Evolutionary conservation across 352 stramenopile species (phyloP).

Genomic region (Phytophthora foliorum): DNA sequence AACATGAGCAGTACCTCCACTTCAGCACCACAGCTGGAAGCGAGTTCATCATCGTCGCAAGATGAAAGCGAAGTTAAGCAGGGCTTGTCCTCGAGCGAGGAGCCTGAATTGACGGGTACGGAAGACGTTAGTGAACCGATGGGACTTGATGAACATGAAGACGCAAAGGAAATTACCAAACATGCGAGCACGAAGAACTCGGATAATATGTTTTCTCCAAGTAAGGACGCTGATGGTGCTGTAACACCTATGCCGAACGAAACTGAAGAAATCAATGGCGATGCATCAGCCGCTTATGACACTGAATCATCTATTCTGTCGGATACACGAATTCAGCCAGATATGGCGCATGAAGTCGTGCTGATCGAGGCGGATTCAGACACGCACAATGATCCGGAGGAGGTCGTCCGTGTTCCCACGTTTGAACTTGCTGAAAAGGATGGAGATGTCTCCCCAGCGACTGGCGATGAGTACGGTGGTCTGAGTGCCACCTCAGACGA

Average conservation of each 20-base stretch:
- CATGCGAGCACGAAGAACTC: constrained; percentile 4
- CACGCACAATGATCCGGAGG: constrained; percentile 10
- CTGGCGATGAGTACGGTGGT: constrained; percentile 9
- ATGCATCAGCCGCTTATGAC: not conserved
- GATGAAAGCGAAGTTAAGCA: constrained; percentile 7
- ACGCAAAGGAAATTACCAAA: not conserved
- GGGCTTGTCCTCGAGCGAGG: not conserved
- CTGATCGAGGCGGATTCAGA: not conserved
- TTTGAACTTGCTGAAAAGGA: not conserved
- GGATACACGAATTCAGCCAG: not conserved
- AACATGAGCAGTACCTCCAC: constrained; percentile 11
- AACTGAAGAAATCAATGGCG: constrained; percentile 1
- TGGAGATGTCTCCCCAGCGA: not conserved
- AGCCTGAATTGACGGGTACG: constrained; percentile 12
- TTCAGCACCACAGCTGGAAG: not conserved
- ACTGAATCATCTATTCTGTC: not conserved
- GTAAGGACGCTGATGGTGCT: not conserved
- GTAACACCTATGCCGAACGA: not conserved
- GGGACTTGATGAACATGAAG: not conserved
- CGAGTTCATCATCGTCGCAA: not conserved
- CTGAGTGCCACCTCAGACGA: constrained; percentile 9
- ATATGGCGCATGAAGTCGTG: not conserved
- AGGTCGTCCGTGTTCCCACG: constrained; percentile 2
- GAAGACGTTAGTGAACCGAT: not conserved
- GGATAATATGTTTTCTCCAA: not conserved